A percentile compares a stretch with the other conserved stretches of the same genome.
Evolutionary conservation across 2,329 filamentous ascomycete genomes (phyloP).

Genomic region (Balansia obtecta): DNA sequence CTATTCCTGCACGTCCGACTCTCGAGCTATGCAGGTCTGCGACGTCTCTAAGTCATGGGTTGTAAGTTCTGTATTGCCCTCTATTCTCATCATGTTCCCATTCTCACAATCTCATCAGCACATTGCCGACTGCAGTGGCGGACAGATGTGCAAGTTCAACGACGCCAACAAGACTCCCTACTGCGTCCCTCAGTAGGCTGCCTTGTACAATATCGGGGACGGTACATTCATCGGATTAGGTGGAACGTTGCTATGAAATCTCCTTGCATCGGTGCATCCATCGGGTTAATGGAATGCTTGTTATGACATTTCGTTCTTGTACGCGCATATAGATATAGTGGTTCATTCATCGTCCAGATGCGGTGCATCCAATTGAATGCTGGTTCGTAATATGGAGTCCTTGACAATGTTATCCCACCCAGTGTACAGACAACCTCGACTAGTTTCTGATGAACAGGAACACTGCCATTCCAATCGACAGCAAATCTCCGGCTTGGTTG

Average conservation of each 20-base stretch:
- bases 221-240: too few species aligned
- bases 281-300: not conserved
- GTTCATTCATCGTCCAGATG: not conserved
- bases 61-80: not conserved
- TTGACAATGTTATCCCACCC: too few species aligned
- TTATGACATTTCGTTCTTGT: not conserved
- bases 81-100: not conserved
- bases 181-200: conserved; percentile 1
- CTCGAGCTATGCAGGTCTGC: conserved; percentile 1
- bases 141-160: not conserved
- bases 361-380: not conserved
- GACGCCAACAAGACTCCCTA: conserved; percentile 2
- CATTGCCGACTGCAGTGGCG: not conserved
- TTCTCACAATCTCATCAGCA: not conserved
- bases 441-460: too few species aligned
- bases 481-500: too few species aligned
- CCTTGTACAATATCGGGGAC: too few species aligned
- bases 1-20: conserved; percentile 1
- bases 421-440: too few species aligned
- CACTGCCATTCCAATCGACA: too few species aligned
- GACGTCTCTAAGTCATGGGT: not conserved
- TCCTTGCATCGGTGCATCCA: too few species aligned
- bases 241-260: too few species aligned
- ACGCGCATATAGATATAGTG: not conserved
- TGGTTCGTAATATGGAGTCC: not conserved